Base-by-base conservation (phyloP, 768 basidiomycete species). In the Hebeloma cylindrosporum region DNA sequence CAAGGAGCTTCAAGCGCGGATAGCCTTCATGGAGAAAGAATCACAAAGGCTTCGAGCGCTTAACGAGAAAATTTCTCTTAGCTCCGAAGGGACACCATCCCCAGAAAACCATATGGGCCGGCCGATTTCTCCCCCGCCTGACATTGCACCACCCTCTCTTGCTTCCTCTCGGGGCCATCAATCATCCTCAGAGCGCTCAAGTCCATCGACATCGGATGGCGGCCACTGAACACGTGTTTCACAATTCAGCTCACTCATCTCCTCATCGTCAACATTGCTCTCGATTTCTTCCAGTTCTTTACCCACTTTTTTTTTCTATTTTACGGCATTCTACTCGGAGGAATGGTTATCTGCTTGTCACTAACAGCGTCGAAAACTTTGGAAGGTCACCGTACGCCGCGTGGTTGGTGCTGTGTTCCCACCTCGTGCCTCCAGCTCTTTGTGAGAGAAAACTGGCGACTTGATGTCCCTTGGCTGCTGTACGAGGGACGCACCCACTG, bases 11-110 rank as follows among this genome's bases (percentile, higher is more conserved):
- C 80, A 83, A 62, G 74, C 74, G 46, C 83, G 87, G 54, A 75
- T 92, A 47, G 69, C 70, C 10, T 66, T 73, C 20, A 61, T 88
- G 34, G 88, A 91, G 58, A 67, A 73, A 40, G 89, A 91, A 62
- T 80, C 88, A 41, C 59, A 74, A 39, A 70, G 88, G 48, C 77
- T 92, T 33, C 81, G 86, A 45, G 70, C 78, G 6, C 73, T 91
- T 53, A 91, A 90, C 64, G 88, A 90, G 72, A 87, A 88, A 67
- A 88, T 92, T 17, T 84, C 87, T 3, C 80, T 90, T 18, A 77
- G 76, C 46, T 67, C 77, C 30, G 65, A 72, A 45, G 71, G 71
- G 46, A 78, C 82, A 22, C 74, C 82, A 23, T 79, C 83, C 26
- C 79, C 85, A 27, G 59, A 73, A 39, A 66, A 71, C 53, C 67